Evolutionary conservation across 768 basidiomycete genomes (phyloP).

Genomic region (Postia placenta): DNA sequence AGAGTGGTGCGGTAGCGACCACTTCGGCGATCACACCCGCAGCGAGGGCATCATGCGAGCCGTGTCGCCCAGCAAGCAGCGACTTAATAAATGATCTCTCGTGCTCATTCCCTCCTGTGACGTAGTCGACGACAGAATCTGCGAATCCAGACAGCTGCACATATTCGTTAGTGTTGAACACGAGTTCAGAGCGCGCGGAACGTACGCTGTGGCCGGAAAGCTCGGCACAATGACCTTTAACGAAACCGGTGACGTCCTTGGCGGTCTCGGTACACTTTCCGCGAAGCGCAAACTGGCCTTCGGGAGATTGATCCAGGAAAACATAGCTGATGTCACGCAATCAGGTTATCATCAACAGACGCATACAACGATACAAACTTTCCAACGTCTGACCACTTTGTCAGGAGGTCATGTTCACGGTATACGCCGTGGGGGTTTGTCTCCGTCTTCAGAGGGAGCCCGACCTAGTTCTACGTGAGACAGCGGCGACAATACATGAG

Average conservation of each 20-base stretch:
- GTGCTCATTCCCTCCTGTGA: slow-evolving; percentile 20
- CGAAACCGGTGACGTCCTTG: slow-evolving; percentile 25
- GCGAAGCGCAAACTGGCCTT: slow-evolving; percentile 27
- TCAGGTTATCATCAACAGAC: not conserved
- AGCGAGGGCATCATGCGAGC: slow-evolving; percentile 36
- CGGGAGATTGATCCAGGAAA: slow-evolving; percentile 27
- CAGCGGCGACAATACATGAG: too few relatives aligned
- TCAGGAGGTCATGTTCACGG: slow-evolving; percentile 42
- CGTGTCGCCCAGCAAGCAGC: slow-evolving; percentile 24
- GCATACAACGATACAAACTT: slow-evolving; percentile 1
- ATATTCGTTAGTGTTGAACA: not conserved
- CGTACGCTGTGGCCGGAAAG: not conserved
- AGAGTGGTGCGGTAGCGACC: slow-evolving; percentile 35
- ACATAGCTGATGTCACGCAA: slow-evolving; percentile 14
- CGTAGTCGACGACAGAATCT: slow-evolving; percentile 2
- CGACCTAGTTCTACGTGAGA: too few relatives aligned
- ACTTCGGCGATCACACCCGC: slow-evolving; percentile 41
- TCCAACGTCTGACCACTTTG: slow-evolving; percentile 32
- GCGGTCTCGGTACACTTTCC: slow-evolving; percentile 25
- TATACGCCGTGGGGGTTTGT: slow-evolving; percentile 36
- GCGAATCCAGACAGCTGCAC: not conserved
- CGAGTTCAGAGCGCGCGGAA: not conserved
- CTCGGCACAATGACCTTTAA: slow-evolving; percentile 24
- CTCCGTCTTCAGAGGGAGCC: slow-evolving; percentile 41
- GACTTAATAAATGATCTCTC: slow-evolving; percentile 34